These are phyloP conservation scores for Exophiala sp. DNA, from an alignment of 2,329 filamentous ascomycete genomes.

Conservation along the genomic window DNA sequence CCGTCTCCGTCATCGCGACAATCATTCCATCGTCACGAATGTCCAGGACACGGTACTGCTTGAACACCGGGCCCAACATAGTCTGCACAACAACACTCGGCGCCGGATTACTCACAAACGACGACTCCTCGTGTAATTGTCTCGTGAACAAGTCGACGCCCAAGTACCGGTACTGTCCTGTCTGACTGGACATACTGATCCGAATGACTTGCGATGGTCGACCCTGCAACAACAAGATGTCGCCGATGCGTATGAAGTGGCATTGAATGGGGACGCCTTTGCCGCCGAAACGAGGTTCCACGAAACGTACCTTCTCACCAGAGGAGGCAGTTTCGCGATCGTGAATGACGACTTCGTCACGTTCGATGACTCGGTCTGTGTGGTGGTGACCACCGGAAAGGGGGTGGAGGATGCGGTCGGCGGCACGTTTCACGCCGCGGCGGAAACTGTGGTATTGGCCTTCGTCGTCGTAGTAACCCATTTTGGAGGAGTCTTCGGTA, in stretches of 20 bases:
- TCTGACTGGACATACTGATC: conserved; percentile 96
- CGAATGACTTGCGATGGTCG: conserved; percentile 99
- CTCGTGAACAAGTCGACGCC: conserved; percentile 99
- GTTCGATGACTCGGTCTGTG: conserved; percentile 15
- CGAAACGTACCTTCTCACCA: conserved; percentile 48
- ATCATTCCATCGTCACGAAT: conserved; percentile 78
- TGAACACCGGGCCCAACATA: conserved; percentile 99
- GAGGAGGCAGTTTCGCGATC: conserved; percentile 44
- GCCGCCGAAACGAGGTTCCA: conserved; percentile 50
- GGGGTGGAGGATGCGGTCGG: conserved; percentile 63
- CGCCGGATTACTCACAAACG: conserved; percentile 93
- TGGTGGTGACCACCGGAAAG: conserved; percentile 53
- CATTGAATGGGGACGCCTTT: conserved; percentile 79
- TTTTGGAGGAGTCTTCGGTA: conserved; percentile 49
- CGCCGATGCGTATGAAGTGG: conserved; percentile 99
- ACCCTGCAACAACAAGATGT: conserved; percentile 97
- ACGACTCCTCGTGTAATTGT: conserved; percentile 98
- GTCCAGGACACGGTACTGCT: conserved; percentile 99
- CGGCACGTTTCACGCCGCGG: conserved; percentile 65
- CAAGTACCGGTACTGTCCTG: conserved; percentile 98
- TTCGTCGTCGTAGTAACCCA: conserved; percentile 79
- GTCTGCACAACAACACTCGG: conserved; percentile 98
- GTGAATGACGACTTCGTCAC: conserved; percentile 40
- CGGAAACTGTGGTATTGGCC: conserved; percentile 72
- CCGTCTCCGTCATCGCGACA: conserved; percentile 97